Percentiles rank a stretch among this genome's conserved stretches.
Evolutionary conservation across 257 asterid species (phyloP).

Genomic region (Primulina tabacum): DNA sequence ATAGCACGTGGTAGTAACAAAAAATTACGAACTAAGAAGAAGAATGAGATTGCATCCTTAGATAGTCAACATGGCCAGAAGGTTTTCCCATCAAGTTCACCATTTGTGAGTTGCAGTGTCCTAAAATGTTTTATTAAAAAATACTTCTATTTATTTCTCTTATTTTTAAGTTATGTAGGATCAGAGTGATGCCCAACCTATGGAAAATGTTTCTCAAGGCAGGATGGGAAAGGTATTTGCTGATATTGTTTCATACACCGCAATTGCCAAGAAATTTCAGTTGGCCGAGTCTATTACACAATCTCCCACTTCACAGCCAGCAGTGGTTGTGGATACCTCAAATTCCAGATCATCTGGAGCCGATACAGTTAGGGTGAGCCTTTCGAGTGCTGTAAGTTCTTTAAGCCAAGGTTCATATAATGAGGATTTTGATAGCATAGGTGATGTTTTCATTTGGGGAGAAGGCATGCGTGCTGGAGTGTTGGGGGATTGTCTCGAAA

Average conservation of each 20-base stretch:
- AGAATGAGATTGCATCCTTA: slow-evolving; percentile 37
- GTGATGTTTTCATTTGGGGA: slow-evolving; percentile 65
- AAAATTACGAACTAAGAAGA: slow-evolving; percentile 45
- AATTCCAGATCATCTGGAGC: slow-evolving; percentile 38
- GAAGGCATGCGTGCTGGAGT: slow-evolving; percentile 59
- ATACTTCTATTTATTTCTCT: neutral
- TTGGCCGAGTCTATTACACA: slow-evolving; percentile 34
- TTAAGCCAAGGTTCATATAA: slow-evolving; percentile 52
- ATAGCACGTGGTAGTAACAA: slow-evolving; percentile 42
- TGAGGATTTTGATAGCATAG: slow-evolving; percentile 39
- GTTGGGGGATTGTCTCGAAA: slow-evolving; percentile 42
- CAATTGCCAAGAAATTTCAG: slow-evolving; percentile 36
- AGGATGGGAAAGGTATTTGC: slow-evolving; percentile 62
- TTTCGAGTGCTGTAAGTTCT: slow-evolving; percentile 54
- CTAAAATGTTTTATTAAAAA: too few relatives aligned
- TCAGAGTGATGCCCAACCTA: slow-evolving; percentile 19
- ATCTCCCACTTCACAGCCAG: slow-evolving; percentile 40
- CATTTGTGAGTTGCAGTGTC: neutral
- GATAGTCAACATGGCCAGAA: slow-evolving; percentile 48
- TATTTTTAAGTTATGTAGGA: slow-evolving; percentile 37
- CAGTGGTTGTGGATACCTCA: slow-evolving; percentile 28
- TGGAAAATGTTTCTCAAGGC: slow-evolving; percentile 42
- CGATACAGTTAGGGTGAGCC: slow-evolving; percentile 45
- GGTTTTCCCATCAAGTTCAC: neutral
- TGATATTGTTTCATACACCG: slow-evolving; percentile 39